Conservation (phyloP, 768 basidiomycete genomes). For the Cytidiella melzeri region DNA sequence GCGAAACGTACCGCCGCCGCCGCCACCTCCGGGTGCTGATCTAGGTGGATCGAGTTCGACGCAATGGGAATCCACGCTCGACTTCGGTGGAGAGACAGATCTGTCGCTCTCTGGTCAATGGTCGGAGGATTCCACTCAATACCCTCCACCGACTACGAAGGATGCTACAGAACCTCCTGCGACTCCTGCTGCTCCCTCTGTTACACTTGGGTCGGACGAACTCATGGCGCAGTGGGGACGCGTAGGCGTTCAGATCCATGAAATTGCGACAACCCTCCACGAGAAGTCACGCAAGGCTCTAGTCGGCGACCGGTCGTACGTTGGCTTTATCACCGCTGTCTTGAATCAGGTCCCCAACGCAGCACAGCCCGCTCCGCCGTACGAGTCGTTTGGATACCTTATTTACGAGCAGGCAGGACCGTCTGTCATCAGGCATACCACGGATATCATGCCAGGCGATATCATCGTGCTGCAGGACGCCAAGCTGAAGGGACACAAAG, state of each 20-base stretch:
- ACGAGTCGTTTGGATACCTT: slow-evolving; percentile 58
- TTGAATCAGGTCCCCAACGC: slow-evolving; percentile 64
- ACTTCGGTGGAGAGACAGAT: slow-evolving; percentile 45
- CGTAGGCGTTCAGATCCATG: slow-evolving; percentile 69
- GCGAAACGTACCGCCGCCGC: slow-evolving; percentile 28
- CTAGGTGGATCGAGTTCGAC: slow-evolving; percentile 27
- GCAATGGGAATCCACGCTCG: slow-evolving; percentile 67
- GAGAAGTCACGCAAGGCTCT: slow-evolving; percentile 74
- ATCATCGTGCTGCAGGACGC: slow-evolving; percentile 71
- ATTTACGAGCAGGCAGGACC: slow-evolving; percentile 66
- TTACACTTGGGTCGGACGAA: slow-evolving; percentile 47
- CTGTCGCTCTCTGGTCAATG: slow-evolving; percentile 48
- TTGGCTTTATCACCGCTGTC: slow-evolving; percentile 69
- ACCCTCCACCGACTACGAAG: slow-evolving; percentile 23
- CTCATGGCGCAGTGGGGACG: slow-evolving; percentile 65
- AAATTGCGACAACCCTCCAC: slow-evolving; percentile 58
- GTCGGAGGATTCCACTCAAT: slow-evolving; percentile 50
- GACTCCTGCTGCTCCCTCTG: not conserved
- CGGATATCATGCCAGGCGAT: slow-evolving; percentile 86
- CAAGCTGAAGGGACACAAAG: slow-evolving; percentile 75
- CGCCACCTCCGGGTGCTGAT: slow-evolving; percentile 32
- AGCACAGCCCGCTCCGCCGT: slow-evolving; percentile 30
- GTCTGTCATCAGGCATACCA: slow-evolving; percentile 63
- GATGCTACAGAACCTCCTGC: slow-evolving; percentile 1
- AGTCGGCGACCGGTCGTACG: slow-evolving; percentile 80